Conservation (phyloP, 2,329 filamentous ascomycete genomes). For the Xylariaceae sp. region DNA sequence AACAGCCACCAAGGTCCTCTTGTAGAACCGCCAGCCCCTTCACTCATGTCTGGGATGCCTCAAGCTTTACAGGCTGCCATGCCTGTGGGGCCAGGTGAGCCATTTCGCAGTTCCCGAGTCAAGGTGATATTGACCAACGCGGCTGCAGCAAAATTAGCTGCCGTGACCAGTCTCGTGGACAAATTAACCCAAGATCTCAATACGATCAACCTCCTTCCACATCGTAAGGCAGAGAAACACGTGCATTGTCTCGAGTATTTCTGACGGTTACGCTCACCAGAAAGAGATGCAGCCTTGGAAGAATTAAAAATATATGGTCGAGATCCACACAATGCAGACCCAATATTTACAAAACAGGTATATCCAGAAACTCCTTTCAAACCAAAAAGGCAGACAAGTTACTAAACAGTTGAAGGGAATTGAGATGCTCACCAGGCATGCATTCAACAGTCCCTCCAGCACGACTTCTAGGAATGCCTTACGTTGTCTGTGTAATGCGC, state of each 20-base stretch:
- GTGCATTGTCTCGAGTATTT: conserved; percentile 2
- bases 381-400: conserved; percentile 11
- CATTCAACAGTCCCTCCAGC: conserved; percentile 69
- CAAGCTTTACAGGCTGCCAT: conserved; percentile 28
- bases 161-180: conserved; percentile 69
- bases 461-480: conserved; percentile 76
- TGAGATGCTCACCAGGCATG: conserved; percentile 71
- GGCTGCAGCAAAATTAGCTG: conserved; percentile 66
- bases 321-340: conserved; percentile 72
- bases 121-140: conserved; percentile 18
- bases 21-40: conserved; percentile 4
- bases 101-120: background rate
- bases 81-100: conserved; percentile 51
- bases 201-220: conserved; percentile 60
- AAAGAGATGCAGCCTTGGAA: conserved; percentile 66
- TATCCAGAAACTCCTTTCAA: background rate
- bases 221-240: conserved; percentile 56
- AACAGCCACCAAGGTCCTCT: conserved; percentile 11
- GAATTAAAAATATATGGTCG: conserved; percentile 81
- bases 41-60: conserved; percentile 30
- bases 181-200: conserved; percentile 67
- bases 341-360: conserved; percentile 84
- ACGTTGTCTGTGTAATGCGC: conserved; percentile 82
- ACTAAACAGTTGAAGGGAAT: conserved; percentile 66
- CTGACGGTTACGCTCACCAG: conserved; percentile 40